Percentiles rank a stretch among this genome's conserved stretches.
Evolutionary conservation across 1,139 yeast genomes (phyloP).

Genomic region (Sporopachydermia cereana): DNA sequence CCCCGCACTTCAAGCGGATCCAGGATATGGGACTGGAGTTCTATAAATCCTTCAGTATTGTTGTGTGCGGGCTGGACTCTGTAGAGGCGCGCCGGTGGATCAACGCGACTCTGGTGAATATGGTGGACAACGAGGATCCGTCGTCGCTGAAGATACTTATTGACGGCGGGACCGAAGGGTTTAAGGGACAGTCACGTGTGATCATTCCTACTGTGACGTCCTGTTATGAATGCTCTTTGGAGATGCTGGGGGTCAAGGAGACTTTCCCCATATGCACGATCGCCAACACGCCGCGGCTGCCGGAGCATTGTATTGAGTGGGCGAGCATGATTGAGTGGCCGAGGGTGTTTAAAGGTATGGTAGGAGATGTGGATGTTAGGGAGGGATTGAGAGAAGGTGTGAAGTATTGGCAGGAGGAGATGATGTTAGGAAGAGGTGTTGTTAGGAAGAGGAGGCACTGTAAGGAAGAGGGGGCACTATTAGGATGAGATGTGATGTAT

Average conservation of each 20-base stretch:
- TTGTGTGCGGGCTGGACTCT: conserved; percentile 82
- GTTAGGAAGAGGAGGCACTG: background rate
- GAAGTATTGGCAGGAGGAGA: background rate
- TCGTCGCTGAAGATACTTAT: conserved; percentile 63
- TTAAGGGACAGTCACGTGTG: conserved; percentile 83
- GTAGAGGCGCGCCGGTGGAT: conserved; percentile 91
- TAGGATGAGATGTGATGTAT: no score
- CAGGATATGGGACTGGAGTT: conserved; percentile 60
- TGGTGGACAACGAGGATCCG: conserved; percentile 44
- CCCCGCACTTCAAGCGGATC: conserved; percentile 51
- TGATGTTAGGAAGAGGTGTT: background rate
- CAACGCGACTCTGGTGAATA: conserved; percentile 56
- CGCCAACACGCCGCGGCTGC: conserved; percentile 84
- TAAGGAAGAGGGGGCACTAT: background rate
- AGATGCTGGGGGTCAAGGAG: conserved; percentile 55
- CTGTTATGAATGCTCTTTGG: conserved; percentile 88
- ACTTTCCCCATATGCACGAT: conserved; percentile 90
- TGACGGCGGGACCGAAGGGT: conserved; percentile 96
- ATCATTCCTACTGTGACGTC: conserved; percentile 77
- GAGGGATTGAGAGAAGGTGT: background rate
- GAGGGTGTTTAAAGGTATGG: conserved; percentile 28
- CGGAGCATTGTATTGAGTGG: conserved; percentile 95
- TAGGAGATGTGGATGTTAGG: background rate
- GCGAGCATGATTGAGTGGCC: conserved; percentile 76
- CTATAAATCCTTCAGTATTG: conserved; percentile 57